Conservation (phyloP, 2,329 filamentous ascomycete species). For the Talaromyces sp. region DNA sequence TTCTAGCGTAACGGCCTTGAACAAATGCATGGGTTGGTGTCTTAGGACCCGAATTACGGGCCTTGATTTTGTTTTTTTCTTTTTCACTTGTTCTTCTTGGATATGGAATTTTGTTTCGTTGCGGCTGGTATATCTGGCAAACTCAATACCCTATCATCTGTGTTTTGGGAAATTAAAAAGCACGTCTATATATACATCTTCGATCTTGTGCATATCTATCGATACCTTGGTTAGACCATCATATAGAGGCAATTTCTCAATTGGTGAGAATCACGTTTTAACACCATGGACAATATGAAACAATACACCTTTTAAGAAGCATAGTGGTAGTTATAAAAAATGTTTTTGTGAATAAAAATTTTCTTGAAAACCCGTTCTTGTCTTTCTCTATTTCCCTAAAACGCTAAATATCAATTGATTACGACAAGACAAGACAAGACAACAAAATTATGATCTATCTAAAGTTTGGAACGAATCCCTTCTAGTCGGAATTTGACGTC, state of each 20-base stretch:
- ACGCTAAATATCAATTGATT: background rate
- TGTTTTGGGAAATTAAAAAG: slow-evolving; percentile 1
- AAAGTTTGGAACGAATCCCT: slow-evolving; percentile 72
- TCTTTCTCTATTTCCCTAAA: background rate
- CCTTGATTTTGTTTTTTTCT: background rate
- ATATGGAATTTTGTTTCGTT: background rate
- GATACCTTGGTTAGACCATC: background rate
- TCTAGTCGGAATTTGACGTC: slow-evolving; percentile 95
- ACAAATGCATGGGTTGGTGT: slow-evolving; percentile 9
- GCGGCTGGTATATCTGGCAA: background rate
- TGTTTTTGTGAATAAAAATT: no score
- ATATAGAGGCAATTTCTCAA: background rate
- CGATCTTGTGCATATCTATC: slow-evolving; percentile 1
- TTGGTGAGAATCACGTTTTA: background rate
- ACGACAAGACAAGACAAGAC: background rate
- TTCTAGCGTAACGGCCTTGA: background rate
- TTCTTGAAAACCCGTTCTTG: background rate
- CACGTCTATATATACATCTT: background rate
- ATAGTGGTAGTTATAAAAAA: no score
- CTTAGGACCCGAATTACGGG: background rate
- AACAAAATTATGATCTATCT: background rate
- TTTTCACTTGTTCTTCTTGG: background rate
- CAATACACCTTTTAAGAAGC: no score
- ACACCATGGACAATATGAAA: no score
- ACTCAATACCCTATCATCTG: background rate